Evolutionary conservation across 371 early-diverging fungal species (phyloP), one percentile per base, ranked within the genome.

Genomic region (Haplosporangium sp.): DNA sequence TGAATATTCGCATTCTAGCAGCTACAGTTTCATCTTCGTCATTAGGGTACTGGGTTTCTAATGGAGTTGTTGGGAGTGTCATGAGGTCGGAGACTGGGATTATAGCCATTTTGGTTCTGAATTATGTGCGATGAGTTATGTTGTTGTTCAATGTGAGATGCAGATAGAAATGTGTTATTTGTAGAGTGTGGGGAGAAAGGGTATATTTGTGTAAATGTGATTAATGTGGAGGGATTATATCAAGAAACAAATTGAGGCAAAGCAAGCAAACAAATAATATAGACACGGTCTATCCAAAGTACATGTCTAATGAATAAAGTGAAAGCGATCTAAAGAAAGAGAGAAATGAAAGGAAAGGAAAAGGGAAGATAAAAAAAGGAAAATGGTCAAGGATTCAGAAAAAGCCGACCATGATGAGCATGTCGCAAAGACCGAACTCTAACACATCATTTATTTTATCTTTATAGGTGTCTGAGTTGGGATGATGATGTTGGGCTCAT

Each of bases 1-100:
- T 74, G 60, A 65, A 53, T n/a, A 81, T 74, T 7, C 81, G 71
- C 63, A 81, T 68, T 56, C 58, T 63, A 1, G 74, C 65, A 4
- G 44, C 60, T 37, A 27, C 39, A 45, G 38, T 15, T 57, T 72
- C 84, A 57, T 58, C 83, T 61, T 62, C 79, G 71, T 55, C 65
- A 62, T 13, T 65, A 66, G 44, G 71, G 76, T 4, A 47, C 45
- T 19, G n/a, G n/a, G 45, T 17, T 61, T 38, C 42, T 0, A 55
- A 38, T 45, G 70, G 73, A 20, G 68, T 63, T 60, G 83, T 72
- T 55, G 55, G 27, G 55, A 34, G 55, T 5, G 55, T 27, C 27
- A 55, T 55, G 19, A 34, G 19, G 55, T 27, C 27, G 55, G 19
- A 55, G 15, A 7, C 8, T 19, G 55, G 5, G 11, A 27, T 55